Percentiles rank a stretch among this genome's conserved stretches.
phyloP scores from a whole-genome alignment of 305 asterid genomes.

The Fraxinus paxiana region DNA sequence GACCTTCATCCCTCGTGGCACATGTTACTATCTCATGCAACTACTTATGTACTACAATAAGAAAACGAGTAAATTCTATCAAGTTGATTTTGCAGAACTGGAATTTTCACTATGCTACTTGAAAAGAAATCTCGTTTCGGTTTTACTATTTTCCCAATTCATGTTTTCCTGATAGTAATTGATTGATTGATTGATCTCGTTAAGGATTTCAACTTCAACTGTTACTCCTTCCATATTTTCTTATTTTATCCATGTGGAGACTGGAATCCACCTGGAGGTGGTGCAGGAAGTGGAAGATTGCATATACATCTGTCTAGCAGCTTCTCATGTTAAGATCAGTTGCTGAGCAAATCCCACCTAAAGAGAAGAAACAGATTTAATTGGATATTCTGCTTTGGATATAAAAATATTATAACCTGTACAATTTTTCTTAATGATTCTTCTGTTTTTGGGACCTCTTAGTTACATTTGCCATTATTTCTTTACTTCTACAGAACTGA shows the following conservation, averaged over 20 bases:
- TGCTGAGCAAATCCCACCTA: neutral
- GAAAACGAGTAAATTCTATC: neutral
- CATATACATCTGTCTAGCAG: neutral
- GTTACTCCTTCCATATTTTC: neutral
- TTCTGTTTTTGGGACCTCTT: neutral
- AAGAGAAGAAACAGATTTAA: neutral
- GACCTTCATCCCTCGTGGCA: neutral
- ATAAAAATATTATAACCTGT: neutral
- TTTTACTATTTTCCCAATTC: neutral
- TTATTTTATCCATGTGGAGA: neutral
- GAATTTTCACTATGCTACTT: neutral
- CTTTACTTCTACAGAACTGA: slow-evolving; percentile 34
- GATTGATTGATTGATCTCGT: neutral
- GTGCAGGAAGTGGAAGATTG: neutral
- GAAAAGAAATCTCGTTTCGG: neutral
- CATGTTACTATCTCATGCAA: neutral
- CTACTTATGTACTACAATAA: neutral
- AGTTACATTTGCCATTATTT: neutral
- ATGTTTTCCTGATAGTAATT: neutral
- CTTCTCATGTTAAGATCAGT: neutral
- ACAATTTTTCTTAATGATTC: neutral
- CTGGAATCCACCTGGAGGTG: neutral
- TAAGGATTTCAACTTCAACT: neutral
- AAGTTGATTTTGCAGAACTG: neutral
- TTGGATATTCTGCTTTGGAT: neutral